Conservation (phyloP, 352 stramenopile genomes). For the Globisporangium megalacanthum region DNA sequence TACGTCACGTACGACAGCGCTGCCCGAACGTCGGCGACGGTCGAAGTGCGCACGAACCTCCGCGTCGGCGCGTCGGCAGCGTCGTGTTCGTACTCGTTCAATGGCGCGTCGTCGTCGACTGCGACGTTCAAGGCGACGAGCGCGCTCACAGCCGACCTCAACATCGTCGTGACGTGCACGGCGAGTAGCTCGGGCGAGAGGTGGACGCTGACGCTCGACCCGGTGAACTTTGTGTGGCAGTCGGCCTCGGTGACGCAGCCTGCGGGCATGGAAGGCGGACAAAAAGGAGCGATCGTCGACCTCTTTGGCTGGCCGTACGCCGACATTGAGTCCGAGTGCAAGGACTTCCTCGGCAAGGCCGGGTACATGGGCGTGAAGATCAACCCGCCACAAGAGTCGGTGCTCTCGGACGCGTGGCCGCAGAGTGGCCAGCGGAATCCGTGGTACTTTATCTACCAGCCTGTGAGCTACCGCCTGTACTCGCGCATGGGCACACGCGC, state of each 20-base stretch:
- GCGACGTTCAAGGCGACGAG: conserved; percentile 16
- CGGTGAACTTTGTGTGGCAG: conserved; percentile 68
- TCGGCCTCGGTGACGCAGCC: conserved; percentile 27
- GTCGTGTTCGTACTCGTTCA: conserved; percentile 36
- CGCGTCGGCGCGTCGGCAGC: conserved; percentile 12
- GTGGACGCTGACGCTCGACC: conserved; percentile 42
- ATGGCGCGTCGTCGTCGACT: conserved; percentile 19
- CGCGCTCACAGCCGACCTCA: conserved; percentile 23
- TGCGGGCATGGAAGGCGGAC: conserved; percentile 29
- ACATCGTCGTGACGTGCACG: conserved; percentile 26
- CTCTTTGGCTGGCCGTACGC: conserved; percentile 64
- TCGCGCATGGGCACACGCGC: conserved; percentile 45
- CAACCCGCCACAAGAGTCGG: conserved; percentile 51
- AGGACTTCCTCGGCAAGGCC: conserved; percentile 51
- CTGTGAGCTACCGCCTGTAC: conserved; percentile 56
- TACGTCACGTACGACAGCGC: conserved; percentile 31
- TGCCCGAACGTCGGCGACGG: conserved; percentile 25
- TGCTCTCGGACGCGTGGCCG: conserved; percentile 37
- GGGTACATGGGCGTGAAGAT: conserved; percentile 73
- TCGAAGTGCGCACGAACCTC: conserved; percentile 31
- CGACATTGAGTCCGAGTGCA: conserved; percentile 59
- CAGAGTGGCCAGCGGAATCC: conserved; percentile 43
- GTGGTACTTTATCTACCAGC: conserved; percentile 68
- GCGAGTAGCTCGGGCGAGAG: conserved; percentile 5
- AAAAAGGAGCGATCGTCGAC: conserved; percentile 61